Evolutionary conservation across 257 asterid species (phyloP), one percentile per base, ranked within the genome.

Genomic region (Primulina huaijiensis): DNA sequence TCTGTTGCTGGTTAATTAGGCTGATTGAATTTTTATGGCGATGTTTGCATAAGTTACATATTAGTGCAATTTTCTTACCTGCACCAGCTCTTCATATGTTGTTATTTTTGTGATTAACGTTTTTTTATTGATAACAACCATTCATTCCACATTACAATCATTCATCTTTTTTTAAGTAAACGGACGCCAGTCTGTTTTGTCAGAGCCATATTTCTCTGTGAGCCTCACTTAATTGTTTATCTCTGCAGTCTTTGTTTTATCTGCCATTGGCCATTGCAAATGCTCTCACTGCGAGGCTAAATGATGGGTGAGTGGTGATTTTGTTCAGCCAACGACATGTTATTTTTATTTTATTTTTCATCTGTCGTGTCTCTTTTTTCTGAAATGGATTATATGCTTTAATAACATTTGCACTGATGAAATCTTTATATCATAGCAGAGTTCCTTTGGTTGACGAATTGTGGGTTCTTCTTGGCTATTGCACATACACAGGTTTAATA

Each of bases 221-320:
- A 50, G 67, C 65, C 19, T 14, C 55, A 65, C 67, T 57, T 37
- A 40, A 25, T 31, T 73, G 19, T 71, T 74, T 50, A 73, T 66
- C 16, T 63, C 75, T 78, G 80, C 88, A 92, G 98, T 83, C 97
- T 62, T 77, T 92, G 90, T 67, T 89, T 74, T 92, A 88, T 82
- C 89, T 92, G 65, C 98, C 98, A 43, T 78, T 92, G 37, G 96
- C 97, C 76, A 82, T 92, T 80, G 98, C 98, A 73, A 92, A 92
- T 80, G 89, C 88, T 52, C 98, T 92, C 79, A 88, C 96, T 17
- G 97, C 96, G 72, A 81, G 81, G 75, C 89, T 92, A 65, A 89
- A 92, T 78, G 95, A 89, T 33, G 97, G 98, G 98, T 92, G 81
- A 19, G 90, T 79, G 12, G 50, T 65, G 27, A 55, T 64, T 58